Evolutionary conservation across 2,329 filamentous ascomycete species (phyloP).

Genomic region (Immersiporthe knoxdaviesiana): DNA sequence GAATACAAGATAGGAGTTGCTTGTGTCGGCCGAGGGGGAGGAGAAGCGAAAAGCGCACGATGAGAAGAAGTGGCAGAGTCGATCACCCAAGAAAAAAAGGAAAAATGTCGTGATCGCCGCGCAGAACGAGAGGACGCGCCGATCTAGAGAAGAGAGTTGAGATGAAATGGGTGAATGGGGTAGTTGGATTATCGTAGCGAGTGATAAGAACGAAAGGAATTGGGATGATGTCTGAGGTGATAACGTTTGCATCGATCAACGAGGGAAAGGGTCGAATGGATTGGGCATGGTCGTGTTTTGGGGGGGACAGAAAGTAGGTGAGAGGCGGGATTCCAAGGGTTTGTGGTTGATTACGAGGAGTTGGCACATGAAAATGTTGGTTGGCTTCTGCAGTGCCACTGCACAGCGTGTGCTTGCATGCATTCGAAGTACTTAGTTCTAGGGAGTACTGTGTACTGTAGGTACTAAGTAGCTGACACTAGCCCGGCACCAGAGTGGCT

Average conservation of each 20-base stretch:
- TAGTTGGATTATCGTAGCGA: constrained; percentile 9
- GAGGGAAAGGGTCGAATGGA: constrained; percentile 1
- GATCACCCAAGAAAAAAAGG: constrained; percentile 15
- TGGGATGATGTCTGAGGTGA: not conserved
- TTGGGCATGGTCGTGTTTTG: not conserved
- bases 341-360: not conserved
- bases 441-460: too few relatives aligned
- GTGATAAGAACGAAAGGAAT: constrained; percentile 18
- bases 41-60: not conserved
- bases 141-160: not conserved
- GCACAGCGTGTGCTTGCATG: not conserved
- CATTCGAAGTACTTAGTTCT: too few relatives aligned
- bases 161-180: not conserved
- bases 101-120: constrained; percentile 20
- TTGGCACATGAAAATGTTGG: constrained; percentile 6
- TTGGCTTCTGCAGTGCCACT: not conserved
- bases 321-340: not conserved
- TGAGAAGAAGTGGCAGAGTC: constrained; percentile 17
- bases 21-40: not conserved
- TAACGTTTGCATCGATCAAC: constrained; percentile 6
- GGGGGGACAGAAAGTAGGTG: not conserved
- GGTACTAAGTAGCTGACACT: not conserved
- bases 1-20: not conserved
- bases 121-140: constrained; percentile 23
- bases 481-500: not conserved